Evolutionary conservation across 2,329 filamentous ascomycete species (phyloP).

Genomic region (Fusarium zealandicum): DNA sequence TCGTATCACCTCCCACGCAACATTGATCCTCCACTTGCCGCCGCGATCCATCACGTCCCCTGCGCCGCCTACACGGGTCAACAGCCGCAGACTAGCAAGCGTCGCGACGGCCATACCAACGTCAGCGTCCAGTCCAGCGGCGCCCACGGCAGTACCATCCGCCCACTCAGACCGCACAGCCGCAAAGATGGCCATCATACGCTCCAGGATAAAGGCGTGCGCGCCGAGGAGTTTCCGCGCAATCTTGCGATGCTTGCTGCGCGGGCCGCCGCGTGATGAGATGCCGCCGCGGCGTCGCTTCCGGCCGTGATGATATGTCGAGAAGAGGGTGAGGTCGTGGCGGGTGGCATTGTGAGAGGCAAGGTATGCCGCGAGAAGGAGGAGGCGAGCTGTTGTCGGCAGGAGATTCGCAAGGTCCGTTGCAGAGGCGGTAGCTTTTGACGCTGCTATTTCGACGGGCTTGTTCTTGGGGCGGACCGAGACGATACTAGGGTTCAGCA

Average conservation of each 20-base stretch:
- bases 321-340: slow-evolving; percentile 79
- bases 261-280: slow-evolving; percentile 44
- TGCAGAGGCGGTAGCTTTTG: slow-evolving; percentile 29
- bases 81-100: slow-evolving; percentile 71
- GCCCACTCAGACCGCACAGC: slow-evolving; percentile 68
- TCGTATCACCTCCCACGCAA: slow-evolving; percentile 78
- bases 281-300: slow-evolving; percentile 58
- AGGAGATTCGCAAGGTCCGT: slow-evolving; percentile 64
- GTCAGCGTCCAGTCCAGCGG: slow-evolving; percentile 58
- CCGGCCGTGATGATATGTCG: slow-evolving; percentile 67
- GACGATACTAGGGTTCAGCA: slow-evolving; percentile 71
- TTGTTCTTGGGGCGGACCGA: slow-evolving; percentile 38
- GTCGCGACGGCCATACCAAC: slow-evolving; percentile 74
- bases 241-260: slow-evolving; percentile 71
- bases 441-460: background rate
- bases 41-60: slow-evolving; percentile 72
- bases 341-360: slow-evolving; percentile 80
- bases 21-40: slow-evolving; percentile 79
- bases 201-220: slow-evolving; percentile 78
- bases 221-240: slow-evolving; percentile 79
- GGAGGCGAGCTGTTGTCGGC: slow-evolving; percentile 75
- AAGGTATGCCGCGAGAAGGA: slow-evolving; percentile 80
- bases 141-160: slow-evolving; percentile 40
- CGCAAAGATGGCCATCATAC: slow-evolving; percentile 79
- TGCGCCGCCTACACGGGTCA: slow-evolving; percentile 69